Percentiles rank a stretch among this genome's conserved stretches.
These are phyloP conservation scores for Talaromyces marneffei DNA, from an alignment of 2,329 filamentous ascomycete species.

Conservation along the genomic window DNA sequence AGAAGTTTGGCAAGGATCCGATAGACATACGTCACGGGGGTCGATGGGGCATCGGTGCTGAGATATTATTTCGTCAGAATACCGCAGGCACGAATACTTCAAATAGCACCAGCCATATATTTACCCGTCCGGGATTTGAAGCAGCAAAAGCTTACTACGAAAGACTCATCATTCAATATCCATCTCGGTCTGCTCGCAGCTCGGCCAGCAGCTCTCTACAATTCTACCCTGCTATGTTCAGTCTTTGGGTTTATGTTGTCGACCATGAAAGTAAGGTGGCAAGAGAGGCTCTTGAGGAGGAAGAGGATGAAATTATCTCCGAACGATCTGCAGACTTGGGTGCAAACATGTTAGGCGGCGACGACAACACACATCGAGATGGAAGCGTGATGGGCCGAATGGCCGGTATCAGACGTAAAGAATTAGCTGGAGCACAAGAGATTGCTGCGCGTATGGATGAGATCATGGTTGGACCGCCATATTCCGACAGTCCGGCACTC, in stretches of 20 bases:
- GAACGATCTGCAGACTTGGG: conserved; percentile 28
- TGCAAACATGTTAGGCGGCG: conserved; percentile 21
- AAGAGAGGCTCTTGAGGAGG: conserved; percentile 34
- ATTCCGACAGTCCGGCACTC: conserved; percentile 60
- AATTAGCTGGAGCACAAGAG: conserved; percentile 54
- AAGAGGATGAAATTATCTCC: conserved; percentile 19
- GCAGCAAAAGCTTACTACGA: conserved; percentile 67
- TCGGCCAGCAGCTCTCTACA: conserved; percentile 60
- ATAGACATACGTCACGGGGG: conserved; percentile 65
- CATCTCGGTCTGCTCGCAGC: conserved; percentile 59
- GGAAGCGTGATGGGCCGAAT: conserved; percentile 32
- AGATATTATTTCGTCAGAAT: conserved; percentile 63
- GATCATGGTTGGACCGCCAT: conserved; percentile 64
- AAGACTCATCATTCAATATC: conserved; percentile 68
- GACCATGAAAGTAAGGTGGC: conserved; percentile 54
- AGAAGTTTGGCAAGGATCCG: conserved; percentile 49
- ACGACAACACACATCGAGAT: conserved; percentile 20
- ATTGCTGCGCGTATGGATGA: conserved; percentile 66
- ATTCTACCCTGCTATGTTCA: conserved; percentile 77
- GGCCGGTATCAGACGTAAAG: conserved; percentile 41
- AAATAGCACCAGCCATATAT: conserved; percentile 25
- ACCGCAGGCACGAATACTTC: background rate
- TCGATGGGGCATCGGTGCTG: conserved; percentile 78
- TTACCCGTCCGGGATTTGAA: conserved; percentile 48
- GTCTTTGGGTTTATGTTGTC: conserved; percentile 71